Evolutionary conservation across 2,329 filamentous ascomycete species (phyloP).

Genomic region (Arachnopeziza araneosa): DNA sequence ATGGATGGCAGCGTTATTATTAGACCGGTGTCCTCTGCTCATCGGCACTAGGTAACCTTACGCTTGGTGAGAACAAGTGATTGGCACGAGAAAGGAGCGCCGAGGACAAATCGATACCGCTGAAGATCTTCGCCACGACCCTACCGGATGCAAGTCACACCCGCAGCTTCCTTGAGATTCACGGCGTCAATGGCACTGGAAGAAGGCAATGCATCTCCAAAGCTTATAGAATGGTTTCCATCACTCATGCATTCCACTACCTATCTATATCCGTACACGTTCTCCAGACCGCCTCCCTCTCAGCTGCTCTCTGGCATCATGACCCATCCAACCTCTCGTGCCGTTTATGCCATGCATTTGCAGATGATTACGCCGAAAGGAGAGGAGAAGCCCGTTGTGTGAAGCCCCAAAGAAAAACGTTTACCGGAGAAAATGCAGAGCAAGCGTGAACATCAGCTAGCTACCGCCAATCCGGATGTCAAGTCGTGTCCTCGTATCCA

Average conservation of each 20-base stretch:
- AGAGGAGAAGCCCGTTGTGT: not conserved
- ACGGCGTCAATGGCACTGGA: not conserved
- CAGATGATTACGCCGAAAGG: not conserved
- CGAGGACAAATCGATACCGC: no score
- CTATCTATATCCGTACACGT: not conserved
- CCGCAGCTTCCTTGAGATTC: not conserved
- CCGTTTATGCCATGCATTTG: not conserved
- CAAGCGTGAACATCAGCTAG: not conserved
- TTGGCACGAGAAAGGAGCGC: not conserved
- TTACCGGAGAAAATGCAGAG: not conserved
- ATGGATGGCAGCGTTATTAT: not conserved
- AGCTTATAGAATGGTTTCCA: not conserved
- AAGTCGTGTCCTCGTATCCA: not conserved
- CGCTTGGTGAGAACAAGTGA: no score
- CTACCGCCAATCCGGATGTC: not conserved
- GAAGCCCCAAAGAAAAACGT: not conserved
- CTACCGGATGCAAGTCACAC: not conserved
- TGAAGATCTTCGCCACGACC: not conserved
- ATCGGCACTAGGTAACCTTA: no score
- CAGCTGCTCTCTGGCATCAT: not conserved
- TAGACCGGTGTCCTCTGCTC: not conserved
- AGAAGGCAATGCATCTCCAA: not conserved
- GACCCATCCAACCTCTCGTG: not conserved
- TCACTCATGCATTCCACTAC: not conserved
- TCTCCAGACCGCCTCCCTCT: not conserved